Percentiles rank a stretch among this genome's conserved stretches.
Conservation (phyloP, 257 asterid genomes). For the Voacanga thouarsii region DNA sequence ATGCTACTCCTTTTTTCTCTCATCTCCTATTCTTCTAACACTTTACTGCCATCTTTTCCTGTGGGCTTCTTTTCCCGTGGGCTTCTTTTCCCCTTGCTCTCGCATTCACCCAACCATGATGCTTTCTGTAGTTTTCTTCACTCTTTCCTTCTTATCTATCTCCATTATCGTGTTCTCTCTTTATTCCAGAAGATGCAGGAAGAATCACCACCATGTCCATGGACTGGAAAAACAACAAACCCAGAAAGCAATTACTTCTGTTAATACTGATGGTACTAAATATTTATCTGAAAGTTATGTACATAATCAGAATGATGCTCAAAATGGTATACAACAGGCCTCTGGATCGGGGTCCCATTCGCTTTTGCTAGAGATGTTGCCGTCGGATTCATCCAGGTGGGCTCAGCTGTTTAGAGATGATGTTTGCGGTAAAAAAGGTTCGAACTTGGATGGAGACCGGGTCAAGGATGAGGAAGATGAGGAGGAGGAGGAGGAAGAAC, state of each 20-base stretch:
- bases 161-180: constrained; percentile 43
- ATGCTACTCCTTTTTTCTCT: constrained; percentile 10
- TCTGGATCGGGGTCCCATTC: constrained; percentile 37
- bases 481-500: constrained; percentile 40
- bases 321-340: not conserved
- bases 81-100: constrained; percentile 15
- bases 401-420: constrained; percentile 34
- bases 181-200: constrained; percentile 25
- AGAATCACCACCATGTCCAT: constrained; percentile 11
- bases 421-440: constrained; percentile 33
- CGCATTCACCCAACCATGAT: constrained; percentile 9
- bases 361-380: constrained; percentile 58
- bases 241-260: constrained; percentile 25
- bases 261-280: not conserved
- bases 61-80: constrained; percentile 15
- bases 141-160: constrained; percentile 35
- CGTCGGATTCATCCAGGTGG: constrained; percentile 55
- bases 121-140: constrained; percentile 20
- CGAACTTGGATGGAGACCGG: constrained; percentile 25
- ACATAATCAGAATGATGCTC: constrained; percentile 8
- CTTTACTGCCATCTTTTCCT: constrained; percentile 25
- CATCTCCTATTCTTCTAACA: constrained; percentile 13
- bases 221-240: constrained; percentile 6
- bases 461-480: constrained; percentile 19
- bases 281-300: constrained; percentile 26